These are phyloP conservation scores for Globisporangium nodosum DNA, from an alignment of 352 stramenopile genomes.

Conservation along the genomic window DNA sequence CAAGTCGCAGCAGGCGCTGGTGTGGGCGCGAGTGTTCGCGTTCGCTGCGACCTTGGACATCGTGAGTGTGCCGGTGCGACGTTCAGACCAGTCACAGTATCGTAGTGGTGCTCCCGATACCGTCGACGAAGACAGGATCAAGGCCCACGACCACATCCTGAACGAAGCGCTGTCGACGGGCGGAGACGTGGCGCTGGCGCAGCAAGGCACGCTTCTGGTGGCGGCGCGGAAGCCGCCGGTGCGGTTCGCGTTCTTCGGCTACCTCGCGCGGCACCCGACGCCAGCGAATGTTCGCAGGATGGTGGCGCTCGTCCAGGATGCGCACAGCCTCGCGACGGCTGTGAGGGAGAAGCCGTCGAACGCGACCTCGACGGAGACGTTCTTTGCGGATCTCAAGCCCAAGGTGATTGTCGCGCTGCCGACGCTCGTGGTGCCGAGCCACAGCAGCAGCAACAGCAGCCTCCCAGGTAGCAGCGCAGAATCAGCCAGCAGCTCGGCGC, in stretches of 20 bases:
- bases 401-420: conserved; percentile 11
- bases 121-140: not conserved
- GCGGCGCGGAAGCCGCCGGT: conserved; percentile 6
- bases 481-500: not conserved
- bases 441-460: not conserved
- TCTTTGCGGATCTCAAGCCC: not conserved
- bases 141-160: conserved; percentile 8
- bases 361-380: not conserved
- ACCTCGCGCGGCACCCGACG: conserved; percentile 8
- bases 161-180: conserved; percentile 10
- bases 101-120: not conserved
- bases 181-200: conserved; percentile 4
- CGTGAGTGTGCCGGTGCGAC: not conserved
- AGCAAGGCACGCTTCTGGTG: conserved; percentile 7
- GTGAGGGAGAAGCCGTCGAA: not conserved
- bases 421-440: conserved; percentile 9
- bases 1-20: conserved; percentile 9
- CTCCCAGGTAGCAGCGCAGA: not conserved
- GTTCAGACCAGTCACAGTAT: not conserved
- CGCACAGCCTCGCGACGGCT: conserved; percentile 9
- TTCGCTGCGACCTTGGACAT: not conserved
- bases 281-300: conserved; percentile 2
- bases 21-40: conserved; percentile 7
- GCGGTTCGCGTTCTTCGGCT: conserved; percentile 14
- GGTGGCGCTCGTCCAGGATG: conserved; percentile 8